Base-by-base conservation (phyloP, 768 basidiomycete genomes). In the Russula abietina region DNA sequence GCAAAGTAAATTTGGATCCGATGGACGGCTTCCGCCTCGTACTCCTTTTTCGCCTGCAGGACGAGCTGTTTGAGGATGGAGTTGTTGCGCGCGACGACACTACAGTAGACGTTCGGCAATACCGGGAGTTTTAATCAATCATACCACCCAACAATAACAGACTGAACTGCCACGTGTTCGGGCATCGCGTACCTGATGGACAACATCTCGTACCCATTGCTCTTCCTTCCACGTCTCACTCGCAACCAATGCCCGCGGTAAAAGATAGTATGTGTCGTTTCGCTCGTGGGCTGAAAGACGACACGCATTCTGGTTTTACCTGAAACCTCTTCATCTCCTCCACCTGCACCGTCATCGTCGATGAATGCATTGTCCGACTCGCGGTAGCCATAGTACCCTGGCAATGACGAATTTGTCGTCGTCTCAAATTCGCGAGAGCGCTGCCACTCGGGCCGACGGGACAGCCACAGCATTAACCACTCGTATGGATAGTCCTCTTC, bases 401-500 rank as follows among this genome's bases (percentile, higher is more conserved):
- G 82, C 3, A 83, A 84, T 12, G 84, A 78, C 0, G 86, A 81
- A 41, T 90, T 83, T 14, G 90, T 92, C 19, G 91, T 93, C 0
- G 90, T 91, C 75, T 93, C 91, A 64, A 93, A 91, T 74, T 93
- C 91, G 60, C 91, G 83, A 9, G 90, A 91, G 43, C 89, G 86
- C 70, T 92, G 90, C 90, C 90, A 92, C 73, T 92, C 90, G 46
- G 90, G 81, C 77, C 88, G 81, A 56, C 89, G 85, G 48, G 89
- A 89, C 54, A 93, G 83, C 90, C 90, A 93, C 36, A 91, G 80
- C 88, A 92, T 92, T 57, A 93, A 80, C 90, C 90, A 93, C 75
- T 93, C 90, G 68, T 91, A 93, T 4, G 90, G 91, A 66, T 89
- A 89, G 71, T 93, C 91, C 73, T 93, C 91, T 75, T 93, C 91